Conservation (phyloP, 169 alveolate species). For the Eimeria necatrix region DNA sequence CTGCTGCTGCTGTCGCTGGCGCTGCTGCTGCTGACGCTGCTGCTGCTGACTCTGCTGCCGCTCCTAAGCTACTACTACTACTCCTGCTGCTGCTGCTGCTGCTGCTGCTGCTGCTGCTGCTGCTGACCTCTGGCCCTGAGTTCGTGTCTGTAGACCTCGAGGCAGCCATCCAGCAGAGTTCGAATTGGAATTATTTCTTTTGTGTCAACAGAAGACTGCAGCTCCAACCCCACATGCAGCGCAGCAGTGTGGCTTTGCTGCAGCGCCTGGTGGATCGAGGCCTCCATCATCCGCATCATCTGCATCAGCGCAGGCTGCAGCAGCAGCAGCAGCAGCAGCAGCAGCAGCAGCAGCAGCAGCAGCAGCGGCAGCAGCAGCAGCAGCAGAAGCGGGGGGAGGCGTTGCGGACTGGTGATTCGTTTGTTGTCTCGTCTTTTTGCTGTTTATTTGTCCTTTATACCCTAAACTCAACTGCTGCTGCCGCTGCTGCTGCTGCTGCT, state of each 20-base stretch:
- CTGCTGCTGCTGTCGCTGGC: too few relatives aligned
- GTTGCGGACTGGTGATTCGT: not conserved
- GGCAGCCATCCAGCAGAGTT: constrained; percentile 51
- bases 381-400: not conserved
- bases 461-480: not conserved
- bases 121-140: constrained; percentile 20
- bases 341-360: not conserved
- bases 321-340: not conserved
- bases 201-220: constrained; percentile 50
- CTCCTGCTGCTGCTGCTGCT: not conserved
- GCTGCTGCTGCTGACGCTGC: not conserved
- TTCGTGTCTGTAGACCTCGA: constrained; percentile 51
- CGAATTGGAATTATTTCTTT: constrained; percentile 33
- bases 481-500: too few relatives aligned
- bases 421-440: too few relatives aligned
- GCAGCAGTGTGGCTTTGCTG: constrained; percentile 11
- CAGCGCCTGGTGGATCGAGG: not conserved
- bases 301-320: constrained; percentile 27
- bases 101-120: not conserved
- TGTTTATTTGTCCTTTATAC: not conserved
- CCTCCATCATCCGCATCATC: constrained; percentile 47
- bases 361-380: not conserved
- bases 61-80: not conserved
- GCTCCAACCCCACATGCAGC: constrained; percentile 45
- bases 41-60: not conserved